Conservation (phyloP, 805 yeast genomes). For the Sugiyamaella mastotermitis region DNA sequence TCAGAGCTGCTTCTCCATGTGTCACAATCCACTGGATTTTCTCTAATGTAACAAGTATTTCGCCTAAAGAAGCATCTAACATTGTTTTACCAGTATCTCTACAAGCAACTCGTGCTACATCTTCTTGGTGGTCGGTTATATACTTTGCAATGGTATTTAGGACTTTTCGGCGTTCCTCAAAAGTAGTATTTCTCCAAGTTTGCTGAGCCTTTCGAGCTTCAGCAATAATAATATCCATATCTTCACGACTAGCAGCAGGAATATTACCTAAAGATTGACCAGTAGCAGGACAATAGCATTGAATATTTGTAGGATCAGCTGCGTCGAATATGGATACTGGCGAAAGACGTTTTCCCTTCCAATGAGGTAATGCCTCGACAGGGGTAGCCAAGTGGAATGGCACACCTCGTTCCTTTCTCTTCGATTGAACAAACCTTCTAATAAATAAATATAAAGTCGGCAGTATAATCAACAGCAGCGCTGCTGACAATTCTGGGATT, state of each 20-base stretch:
- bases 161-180: slow-evolving; percentile 63
- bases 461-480: slow-evolving; percentile 8
- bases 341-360: slow-evolving; percentile 81
- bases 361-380: slow-evolving; percentile 75
- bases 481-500: slow-evolving; percentile 9
- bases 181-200: slow-evolving; percentile 46
- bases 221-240: slow-evolving; percentile 62
- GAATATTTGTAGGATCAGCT: slow-evolving; percentile 62
- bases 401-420: slow-evolving; percentile 9
- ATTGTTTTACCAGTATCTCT: slow-evolving; percentile 95
- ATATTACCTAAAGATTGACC: slow-evolving; percentile 80
- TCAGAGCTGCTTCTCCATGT: slow-evolving; percentile 70
- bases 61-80: slow-evolving; percentile 88
- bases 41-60: slow-evolving; percentile 90
- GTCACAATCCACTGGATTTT: slow-evolving; percentile 84
- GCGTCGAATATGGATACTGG: slow-evolving; percentile 54
- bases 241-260: slow-evolving; percentile 54
- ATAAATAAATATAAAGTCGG: slow-evolving; percentile 6
- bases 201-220: slow-evolving; percentile 50
- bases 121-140: slow-evolving; percentile 75
- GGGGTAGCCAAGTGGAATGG: slow-evolving; percentile 46
- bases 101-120: slow-evolving; percentile 87
- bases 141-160: slow-evolving; percentile 65
- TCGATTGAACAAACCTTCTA: slow-evolving; percentile 1
- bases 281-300: slow-evolving; percentile 93